Conservation (phyloP, 2,329 filamentous ascomycete genomes). For the Penicillium sclerotigenum region DNA sequence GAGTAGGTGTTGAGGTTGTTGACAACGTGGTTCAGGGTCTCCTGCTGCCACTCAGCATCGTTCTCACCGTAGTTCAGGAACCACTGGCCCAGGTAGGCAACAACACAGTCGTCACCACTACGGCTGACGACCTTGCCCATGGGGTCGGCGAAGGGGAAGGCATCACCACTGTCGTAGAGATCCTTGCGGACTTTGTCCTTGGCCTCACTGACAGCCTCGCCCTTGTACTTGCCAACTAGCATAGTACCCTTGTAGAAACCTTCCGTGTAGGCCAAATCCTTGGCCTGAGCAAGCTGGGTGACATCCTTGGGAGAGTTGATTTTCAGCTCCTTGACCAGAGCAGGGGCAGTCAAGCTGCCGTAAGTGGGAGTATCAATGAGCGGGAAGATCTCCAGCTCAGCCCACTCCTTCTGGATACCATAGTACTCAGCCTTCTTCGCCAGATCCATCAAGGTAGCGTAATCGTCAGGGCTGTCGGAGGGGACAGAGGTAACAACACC, state of each 20-base stretch:
- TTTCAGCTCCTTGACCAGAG: conserved; percentile 86
- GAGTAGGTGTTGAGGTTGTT: conserved; percentile 76
- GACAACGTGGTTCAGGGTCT: conserved; percentile 69
- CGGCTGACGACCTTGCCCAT: conserved; percentile 85
- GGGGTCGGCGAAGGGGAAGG: conserved; percentile 91
- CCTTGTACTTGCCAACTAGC: conserved; percentile 82
- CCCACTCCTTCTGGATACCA: conserved; percentile 95
- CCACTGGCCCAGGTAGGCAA: conserved; percentile 93
- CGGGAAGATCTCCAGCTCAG: conserved; percentile 80
- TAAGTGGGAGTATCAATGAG: conserved; percentile 88
- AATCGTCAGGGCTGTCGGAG: conserved; percentile 94
- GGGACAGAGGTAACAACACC: conserved; percentile 95
- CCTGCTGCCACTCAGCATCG: conserved; percentile 71
- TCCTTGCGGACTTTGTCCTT: conserved; percentile 80
- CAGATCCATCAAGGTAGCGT: conserved; percentile 80
- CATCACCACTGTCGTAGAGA: conserved; percentile 71
- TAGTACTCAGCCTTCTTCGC: conserved; percentile 96
- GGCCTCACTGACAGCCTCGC: conserved; percentile 78
- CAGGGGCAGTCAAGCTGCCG: conserved; percentile 77
- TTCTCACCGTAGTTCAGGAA: conserved; percentile 95
- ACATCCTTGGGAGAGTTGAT: conserved; percentile 95
- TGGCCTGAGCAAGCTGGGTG: conserved; percentile 86
- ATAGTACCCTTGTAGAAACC: conserved; percentile 95
- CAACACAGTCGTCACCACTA: conserved; percentile 89
- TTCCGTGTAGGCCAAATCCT: conserved; percentile 95